Base-by-base conservation (phyloP, 2,329 filamentous ascomycete species). In the Phialemoniopsis sp. region DNA sequence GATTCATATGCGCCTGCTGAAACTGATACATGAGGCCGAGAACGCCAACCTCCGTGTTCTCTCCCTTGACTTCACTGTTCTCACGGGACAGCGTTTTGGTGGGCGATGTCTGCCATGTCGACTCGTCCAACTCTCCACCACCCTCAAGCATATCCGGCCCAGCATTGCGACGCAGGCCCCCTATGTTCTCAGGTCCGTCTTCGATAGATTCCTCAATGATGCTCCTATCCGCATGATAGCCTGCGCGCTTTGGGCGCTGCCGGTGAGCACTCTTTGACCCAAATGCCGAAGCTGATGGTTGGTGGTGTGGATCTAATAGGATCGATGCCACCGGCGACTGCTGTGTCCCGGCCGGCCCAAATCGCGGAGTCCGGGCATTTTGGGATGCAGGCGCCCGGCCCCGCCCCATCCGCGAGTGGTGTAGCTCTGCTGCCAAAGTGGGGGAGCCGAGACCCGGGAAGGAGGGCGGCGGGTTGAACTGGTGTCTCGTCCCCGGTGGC, bases 301-400 rank as follows among this genome's bases (percentile, higher is more conserved):
- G 85, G 45, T 90, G 82, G 53, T 87, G 85, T 3, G 85, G 80
- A 59, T 90, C 86, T 3, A 90, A 68, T 2, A 90, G 68, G 47
- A 87, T 77, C 2, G 85, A 89, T 14, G 80, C 78, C 73, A 87
- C 82, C 5, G 84, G 83, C 9, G 81, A 85, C 5, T 75, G 66
- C 36, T 70, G 63, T n/a, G 69, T 32, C 1, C 37, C 59, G 3
- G 58, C 57, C 40, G 69, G 54, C 36, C 70, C 67, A 37, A 69
- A 67, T 16, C 67, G 66, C 5, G 70, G 63, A 4, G 67, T 68
- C 34, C 64, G 61, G 8, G 53, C 54, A 14, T 58, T 26, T 34
- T 64, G 59, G 18, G 60, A 54, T 21, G 58, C 52, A 4, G 53
- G 55, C 12, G 53, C 57, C 4, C 61, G 57, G 7, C 58, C 62